These are phyloP conservation scores for Jacaranda mimosifolia DNA, from an alignment of 257 asterid species.

Conservation along the genomic window DNA sequence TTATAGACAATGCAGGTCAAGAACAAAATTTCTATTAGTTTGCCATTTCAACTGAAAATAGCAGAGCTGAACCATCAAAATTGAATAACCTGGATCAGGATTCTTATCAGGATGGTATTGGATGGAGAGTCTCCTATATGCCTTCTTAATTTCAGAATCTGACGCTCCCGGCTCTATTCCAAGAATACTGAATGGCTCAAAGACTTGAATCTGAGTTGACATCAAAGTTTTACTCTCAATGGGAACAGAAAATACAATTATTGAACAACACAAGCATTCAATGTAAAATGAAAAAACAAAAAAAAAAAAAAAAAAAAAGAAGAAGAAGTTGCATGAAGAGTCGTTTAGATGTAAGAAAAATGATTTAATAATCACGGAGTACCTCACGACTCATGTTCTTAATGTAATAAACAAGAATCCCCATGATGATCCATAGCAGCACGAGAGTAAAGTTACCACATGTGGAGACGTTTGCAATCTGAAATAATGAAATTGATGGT, in stretches of 20 bases:
- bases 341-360: slow-evolving; percentile 28
- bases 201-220: slow-evolving; percentile 71
- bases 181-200: slow-evolving; percentile 94
- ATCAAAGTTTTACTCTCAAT: slow-evolving; percentile 9
- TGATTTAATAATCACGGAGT: slow-evolving; percentile 10
- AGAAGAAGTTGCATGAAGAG: slow-evolving; percentile 20
- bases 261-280: neutral
- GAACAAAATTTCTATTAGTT: slow-evolving; percentile 3
- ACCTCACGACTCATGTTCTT: slow-evolving; percentile 87
- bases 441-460: slow-evolving; percentile 79
- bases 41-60: slow-evolving; percentile 18
- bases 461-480: slow-evolving; percentile 70
- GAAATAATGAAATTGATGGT: slow-evolving; percentile 36
- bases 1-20: slow-evolving; percentile 13
- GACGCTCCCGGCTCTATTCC: slow-evolving; percentile 92
- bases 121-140: slow-evolving; percentile 90
- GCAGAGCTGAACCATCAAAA: slow-evolving; percentile 30
- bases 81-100: slow-evolving; percentile 86
- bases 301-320: no score
- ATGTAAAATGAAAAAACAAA: slow-evolving; percentile 4
- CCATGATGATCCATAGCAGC: slow-evolving; percentile 84
- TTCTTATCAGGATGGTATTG: slow-evolving; percentile 98
- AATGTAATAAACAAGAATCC: slow-evolving; percentile 69
- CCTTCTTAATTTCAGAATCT: slow-evolving; percentile 87
- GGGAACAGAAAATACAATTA: slow-evolving; percentile 20